phyloP scores from a whole-genome alignment of 2,329 filamentous ascomycete species.

The Fusarium sp. region DNA sequence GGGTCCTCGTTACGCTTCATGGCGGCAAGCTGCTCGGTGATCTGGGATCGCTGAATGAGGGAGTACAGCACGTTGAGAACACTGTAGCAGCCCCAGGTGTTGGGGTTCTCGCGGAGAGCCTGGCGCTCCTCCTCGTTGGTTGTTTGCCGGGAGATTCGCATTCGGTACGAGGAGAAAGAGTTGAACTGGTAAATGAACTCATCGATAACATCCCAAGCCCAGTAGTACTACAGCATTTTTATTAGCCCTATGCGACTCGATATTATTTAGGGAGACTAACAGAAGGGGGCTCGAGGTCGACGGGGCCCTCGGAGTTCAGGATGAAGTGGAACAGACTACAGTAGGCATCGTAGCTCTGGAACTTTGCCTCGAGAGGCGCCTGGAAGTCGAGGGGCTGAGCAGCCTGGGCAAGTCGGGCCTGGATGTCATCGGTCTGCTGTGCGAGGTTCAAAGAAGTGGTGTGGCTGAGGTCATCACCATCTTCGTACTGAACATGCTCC shows the following conservation, averaged over 20 bases:
- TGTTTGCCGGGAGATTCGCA: slow-evolving; percentile 84
- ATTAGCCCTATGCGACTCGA: slow-evolving; percentile 35
- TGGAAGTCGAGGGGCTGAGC: slow-evolving; percentile 97
- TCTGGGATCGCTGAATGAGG: slow-evolving; percentile 97
- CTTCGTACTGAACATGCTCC: slow-evolving; percentile 95
- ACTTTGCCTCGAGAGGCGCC: slow-evolving; percentile 94
- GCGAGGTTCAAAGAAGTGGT: slow-evolving; percentile 75
- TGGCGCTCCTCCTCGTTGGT: slow-evolving; percentile 92
- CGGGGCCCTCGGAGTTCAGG: slow-evolving; percentile 98
- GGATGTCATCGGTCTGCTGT: slow-evolving; percentile 88
- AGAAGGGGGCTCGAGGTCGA: slow-evolving; percentile 95
- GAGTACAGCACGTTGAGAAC: slow-evolving; percentile 99
- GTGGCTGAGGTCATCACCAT: slow-evolving; percentile 82
- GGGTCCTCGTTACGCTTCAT: slow-evolving; percentile 95
- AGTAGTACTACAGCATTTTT: slow-evolving; percentile 79
- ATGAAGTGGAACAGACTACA: slow-evolving; percentile 99
- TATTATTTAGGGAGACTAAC: slow-evolving; percentile 65
- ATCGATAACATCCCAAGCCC: slow-evolving; percentile 99
- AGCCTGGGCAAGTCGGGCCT: slow-evolving; percentile 88
- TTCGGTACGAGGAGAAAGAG: slow-evolving; percentile 97
- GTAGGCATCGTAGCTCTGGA: slow-evolving; percentile 99
- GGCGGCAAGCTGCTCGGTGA: slow-evolving; percentile 94
- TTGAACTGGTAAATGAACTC: slow-evolving; percentile 99
- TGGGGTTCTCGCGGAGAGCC: slow-evolving; percentile 93
- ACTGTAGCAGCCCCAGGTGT: slow-evolving; percentile 99